Evolutionary conservation across 2,329 filamentous ascomycete species (phyloP), one percentile per base, ranked within the genome.

Genomic region (Orbilia blumenaviensis): DNA sequence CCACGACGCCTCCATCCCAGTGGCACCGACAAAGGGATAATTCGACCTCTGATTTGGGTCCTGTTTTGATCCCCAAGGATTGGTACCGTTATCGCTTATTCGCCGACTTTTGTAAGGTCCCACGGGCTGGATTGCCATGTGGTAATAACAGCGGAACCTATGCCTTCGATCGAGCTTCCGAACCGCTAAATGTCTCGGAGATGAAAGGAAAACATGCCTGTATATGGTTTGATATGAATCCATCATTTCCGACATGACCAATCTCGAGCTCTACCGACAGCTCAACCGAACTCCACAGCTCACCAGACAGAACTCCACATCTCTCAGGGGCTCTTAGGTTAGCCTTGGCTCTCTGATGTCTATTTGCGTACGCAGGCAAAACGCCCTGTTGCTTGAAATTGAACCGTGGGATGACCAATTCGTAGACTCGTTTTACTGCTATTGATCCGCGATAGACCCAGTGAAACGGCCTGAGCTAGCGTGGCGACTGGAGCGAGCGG

Each of bases 51-150:
- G 12, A 25, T 66, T 68, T 29, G 64, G 64, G 64, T 10, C 52
- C 42, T 50, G 64, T 60, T 50, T 60, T 42, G 64, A 68, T 50
- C 64, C 64, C 64, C 54, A 68, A 68, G 38, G 38, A 68, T 42
- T 69, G 41, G 66, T 41, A 62, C 29, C 60, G 32, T 60, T 62
- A 62, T 69, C 56, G 56, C 56, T 69, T 61, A 69, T 69, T 69
- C 56, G 56, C 44, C 56, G 54, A 69, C 56, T 69, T 44, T 56
- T 69, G 18, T 25, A 67, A 66, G 62, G 50, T 73, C 68, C 68
- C 68, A 66, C 25, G 61, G 61, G 44, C 54, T 67, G 62, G 69
- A 67, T 46, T 66, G 69, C 69, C 69, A 74, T 74, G 69, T 74
- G 62, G 62, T 74, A 41, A 74, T 67, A 67, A 74, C 54, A 67